Base-by-base conservation (phyloP, 2,329 filamentous ascomycete species). In the Thielaviopsis musarum region DNA sequence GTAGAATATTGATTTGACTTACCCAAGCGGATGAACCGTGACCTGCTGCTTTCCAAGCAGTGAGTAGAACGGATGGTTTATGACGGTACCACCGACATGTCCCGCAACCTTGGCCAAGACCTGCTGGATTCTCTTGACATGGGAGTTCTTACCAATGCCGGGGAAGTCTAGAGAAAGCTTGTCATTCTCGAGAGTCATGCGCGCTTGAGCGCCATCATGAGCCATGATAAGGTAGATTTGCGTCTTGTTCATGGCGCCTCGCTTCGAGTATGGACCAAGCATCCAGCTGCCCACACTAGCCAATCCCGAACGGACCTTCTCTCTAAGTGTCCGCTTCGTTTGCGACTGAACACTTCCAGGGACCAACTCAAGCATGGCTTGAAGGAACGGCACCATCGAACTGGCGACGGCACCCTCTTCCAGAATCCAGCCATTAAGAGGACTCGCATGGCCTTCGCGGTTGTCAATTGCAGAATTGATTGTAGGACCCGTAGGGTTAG, bases 211-310 rank as follows among this genome's bases (percentile, higher is more conserved):
- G 52, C 72, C 81, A 64, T 85, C 82, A 64, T 85, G 82, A 1
- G 78, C 80, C 81, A 85, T 84, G 66, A 85, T 74, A 3, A 87
- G 72, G 66, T 84, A 86, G 0, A 82, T 75, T 61, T 83, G 78
- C 0, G 81, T 86, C 61, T 71, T 77, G 66, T 79, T 76, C 21
- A 84, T 69, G 19, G 80, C 79, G 0, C 82, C 79, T 6, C 73
- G 71, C 6, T 71, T 70, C 57, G 71, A 75, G 63, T 83, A 83
- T 0, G 82, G 80, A 0, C 82, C 82, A 0, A 83, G 67, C 49
- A 83, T 70, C n/a, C 74, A 69, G 66, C 77, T 80, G 30, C 77
- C 77, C 52, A 73, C 70, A 24, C 73, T 71, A 6, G 78, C 74
- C 38, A 81, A 67, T 12, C 73, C 70, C 7, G 75, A 73, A 56